A percentile compares a stretch with the other conserved stretches of the same genome.
Evolutionary conservation across 768 basidiomycete genomes (phyloP).

Genomic region (Neoboletus subvelutipes): DNA sequence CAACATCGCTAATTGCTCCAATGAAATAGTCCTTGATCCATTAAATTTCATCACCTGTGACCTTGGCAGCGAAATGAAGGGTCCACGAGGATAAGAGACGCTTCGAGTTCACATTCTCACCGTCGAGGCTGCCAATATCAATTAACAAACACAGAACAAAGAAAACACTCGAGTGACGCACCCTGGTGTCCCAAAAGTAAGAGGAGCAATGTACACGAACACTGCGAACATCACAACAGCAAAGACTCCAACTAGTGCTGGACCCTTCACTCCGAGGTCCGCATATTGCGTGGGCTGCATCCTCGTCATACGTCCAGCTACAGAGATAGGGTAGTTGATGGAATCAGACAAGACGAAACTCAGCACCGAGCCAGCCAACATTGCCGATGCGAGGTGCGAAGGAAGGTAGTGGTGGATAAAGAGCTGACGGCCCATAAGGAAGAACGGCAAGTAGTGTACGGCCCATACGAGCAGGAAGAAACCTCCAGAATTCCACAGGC

Average conservation of each 20-base stretch:
- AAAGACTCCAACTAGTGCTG: slow-evolving; percentile 59
- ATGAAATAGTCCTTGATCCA: slow-evolving; percentile 10
- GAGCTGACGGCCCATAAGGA: slow-evolving; percentile 94
- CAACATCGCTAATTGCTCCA: slow-evolving; percentile 14
- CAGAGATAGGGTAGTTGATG: slow-evolving; percentile 88
- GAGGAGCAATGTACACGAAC: slow-evolving; percentile 77
- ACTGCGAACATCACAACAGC: slow-evolving; percentile 58
- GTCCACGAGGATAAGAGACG: slow-evolving; percentile 90
- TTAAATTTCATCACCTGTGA: slow-evolving; percentile 40
- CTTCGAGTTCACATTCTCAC: slow-evolving; percentile 81
- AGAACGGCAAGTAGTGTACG: slow-evolving; percentile 96
- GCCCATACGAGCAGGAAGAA: slow-evolving; percentile 96
- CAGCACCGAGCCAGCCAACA: slow-evolving; percentile 89
- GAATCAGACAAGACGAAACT: slow-evolving; percentile 88
- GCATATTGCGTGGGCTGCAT: slow-evolving; percentile 54
- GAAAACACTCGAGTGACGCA: slow-evolving; percentile 40
- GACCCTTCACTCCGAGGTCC: slow-evolving; percentile 77
- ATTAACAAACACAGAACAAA: slow-evolving; percentile 13
- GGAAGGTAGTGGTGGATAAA: slow-evolving; percentile 99
- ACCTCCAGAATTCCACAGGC: slow-evolving; percentile 92
- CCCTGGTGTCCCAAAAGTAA: slow-evolving; percentile 98
- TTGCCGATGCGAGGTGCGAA: slow-evolving; percentile 88
- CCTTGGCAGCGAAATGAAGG: slow-evolving; percentile 85
- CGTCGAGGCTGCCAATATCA: slow-evolving; percentile 60
- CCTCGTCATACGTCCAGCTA: slow-evolving; percentile 66